These are phyloP conservation scores for Lactifluus echinatus DNA, from an alignment of 768 basidiomycete species.

Conservation along the genomic window DNA sequence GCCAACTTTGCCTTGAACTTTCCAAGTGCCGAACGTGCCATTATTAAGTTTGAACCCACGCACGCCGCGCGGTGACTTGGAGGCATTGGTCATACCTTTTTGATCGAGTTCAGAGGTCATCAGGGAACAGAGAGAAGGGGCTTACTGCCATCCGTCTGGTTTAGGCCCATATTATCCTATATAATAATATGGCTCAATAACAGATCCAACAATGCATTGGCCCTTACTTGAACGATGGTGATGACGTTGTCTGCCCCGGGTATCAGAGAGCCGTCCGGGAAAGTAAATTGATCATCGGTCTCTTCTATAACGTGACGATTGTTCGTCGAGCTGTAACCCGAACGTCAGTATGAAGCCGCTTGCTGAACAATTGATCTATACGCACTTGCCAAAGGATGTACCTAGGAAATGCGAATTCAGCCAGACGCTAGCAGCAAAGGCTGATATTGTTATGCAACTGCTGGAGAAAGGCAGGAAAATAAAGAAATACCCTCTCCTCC, in stretches of 20 bases:
- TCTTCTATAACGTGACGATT: constrained; percentile 52
- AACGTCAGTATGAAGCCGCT: not conserved
- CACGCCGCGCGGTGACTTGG: constrained; percentile 71
- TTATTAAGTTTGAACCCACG: constrained; percentile 63
- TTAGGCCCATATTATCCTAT: constrained; percentile 74
- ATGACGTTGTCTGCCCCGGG: constrained; percentile 60
- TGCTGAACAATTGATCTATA: not conserved
- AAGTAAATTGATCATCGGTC: constrained; percentile 55
- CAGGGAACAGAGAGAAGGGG: constrained; percentile 31
- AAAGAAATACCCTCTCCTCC: constrained; percentile 55
- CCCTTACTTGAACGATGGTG: constrained; percentile 62
- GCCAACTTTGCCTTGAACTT: constrained; percentile 39
- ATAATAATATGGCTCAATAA: not conserved
- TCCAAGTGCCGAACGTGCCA: constrained; percentile 40
- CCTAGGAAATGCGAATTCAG: constrained; percentile 62
- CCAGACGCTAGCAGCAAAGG: constrained; percentile 80
- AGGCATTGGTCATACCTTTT: constrained; percentile 38
- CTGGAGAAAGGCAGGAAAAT: not conserved
- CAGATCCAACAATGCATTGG: not conserved
- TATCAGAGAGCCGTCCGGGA: constrained; percentile 48
- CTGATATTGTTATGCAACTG: constrained; percentile 27
- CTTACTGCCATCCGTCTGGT: constrained; percentile 38
- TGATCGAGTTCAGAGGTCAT: not conserved
- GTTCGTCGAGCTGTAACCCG: constrained; percentile 50
- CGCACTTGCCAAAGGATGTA: constrained; percentile 69